Evolutionary conservation across 139 green algal genomes (phyloP), one percentile per base, ranked within the genome.

Genomic region (Marvania coccoides): DNA sequence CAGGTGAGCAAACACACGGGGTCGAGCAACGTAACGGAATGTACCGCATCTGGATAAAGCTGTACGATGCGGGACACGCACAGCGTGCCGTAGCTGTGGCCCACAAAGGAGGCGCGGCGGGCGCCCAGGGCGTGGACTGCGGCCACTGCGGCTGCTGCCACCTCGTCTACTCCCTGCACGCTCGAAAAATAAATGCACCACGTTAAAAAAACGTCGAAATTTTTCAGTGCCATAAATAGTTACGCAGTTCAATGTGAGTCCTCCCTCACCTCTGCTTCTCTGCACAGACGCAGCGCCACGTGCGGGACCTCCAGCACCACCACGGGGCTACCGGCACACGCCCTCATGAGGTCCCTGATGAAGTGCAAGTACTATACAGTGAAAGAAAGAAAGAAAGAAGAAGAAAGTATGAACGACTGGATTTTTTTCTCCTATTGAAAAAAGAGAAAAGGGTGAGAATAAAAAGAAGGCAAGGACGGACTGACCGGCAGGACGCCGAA

Each of bases 81-180:
- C 51, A 85, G 81, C 9, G 79, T 85, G 39, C 79, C 79, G 70
- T 78, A 85, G 14, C 24, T 61, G 65, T 85, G 79, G 5, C 45
- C 76, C 14, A 81, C 61, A 19, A 83, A 46, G 28, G 54, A 75
- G 10, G 69, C 72, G n/a, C 70, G 55, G 5, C 19, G n/a, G 46
- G 57, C 69, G 31, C 67, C 71, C 1, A 66, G 63, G 24, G 26
- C 31, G 54, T 80, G 63, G 9, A 72, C 33, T 4, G 58, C 67
- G 1, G 60, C 67, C 1, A 67, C 53, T 30, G 71, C 75, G 5
- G 60, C 34, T 45, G n/a, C 15, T 6, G 75, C 79, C 26, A 77
- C 60, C 3, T 72, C 57, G 47, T 85, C 79, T 26, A 81, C 62
- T n/a, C n/a, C n/a, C n/a, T n/a, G n/a, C n/a, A n/a, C n/a, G n/a